These are phyloP conservation scores for Scutellaria baicalensis DNA, from an alignment of 257 asterid genomes.

Conservation along the genomic window DNA sequence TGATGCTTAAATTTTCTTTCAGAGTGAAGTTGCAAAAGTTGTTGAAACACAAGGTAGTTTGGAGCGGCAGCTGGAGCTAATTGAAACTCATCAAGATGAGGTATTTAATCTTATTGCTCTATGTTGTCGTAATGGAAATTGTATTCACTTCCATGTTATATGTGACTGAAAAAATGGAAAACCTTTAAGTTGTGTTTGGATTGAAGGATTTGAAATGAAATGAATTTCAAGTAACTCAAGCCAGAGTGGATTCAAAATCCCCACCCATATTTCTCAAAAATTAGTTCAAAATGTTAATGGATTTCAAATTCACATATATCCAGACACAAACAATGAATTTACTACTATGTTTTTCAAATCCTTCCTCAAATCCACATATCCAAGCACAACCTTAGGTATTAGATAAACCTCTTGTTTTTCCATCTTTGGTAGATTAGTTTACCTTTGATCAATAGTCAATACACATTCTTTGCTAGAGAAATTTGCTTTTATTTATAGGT, in stretches of 20 bases:
- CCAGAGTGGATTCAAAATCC: too few relatives aligned
- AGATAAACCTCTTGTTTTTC: background rate
- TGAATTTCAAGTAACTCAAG: too few relatives aligned
- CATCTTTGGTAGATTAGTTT: background rate
- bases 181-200: too few relatives aligned
- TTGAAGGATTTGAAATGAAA: too few relatives aligned
- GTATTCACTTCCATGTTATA: background rate
- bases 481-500: background rate
- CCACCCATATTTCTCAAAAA: too few relatives aligned
- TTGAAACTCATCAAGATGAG: slow-evolving; percentile 98
- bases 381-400: background rate
- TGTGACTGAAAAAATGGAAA: background rate
- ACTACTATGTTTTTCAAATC: too few relatives aligned
- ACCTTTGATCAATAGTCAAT: background rate
- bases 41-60: slow-evolving; percentile 76
- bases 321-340: too few relatives aligned
- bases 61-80: slow-evolving; percentile 88
- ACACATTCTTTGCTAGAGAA: background rate
- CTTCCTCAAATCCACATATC: too few relatives aligned
- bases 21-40: slow-evolving; percentile 94
- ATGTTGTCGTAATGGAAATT: slow-evolving; percentile 1
- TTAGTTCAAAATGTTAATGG: too few relatives aligned
- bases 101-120: slow-evolving; percentile 27
- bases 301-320: too few relatives aligned
- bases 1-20: slow-evolving; percentile 14